Conservation (phyloP, 768 basidiomycete species). For the Nidularia pulvinata region DNA sequence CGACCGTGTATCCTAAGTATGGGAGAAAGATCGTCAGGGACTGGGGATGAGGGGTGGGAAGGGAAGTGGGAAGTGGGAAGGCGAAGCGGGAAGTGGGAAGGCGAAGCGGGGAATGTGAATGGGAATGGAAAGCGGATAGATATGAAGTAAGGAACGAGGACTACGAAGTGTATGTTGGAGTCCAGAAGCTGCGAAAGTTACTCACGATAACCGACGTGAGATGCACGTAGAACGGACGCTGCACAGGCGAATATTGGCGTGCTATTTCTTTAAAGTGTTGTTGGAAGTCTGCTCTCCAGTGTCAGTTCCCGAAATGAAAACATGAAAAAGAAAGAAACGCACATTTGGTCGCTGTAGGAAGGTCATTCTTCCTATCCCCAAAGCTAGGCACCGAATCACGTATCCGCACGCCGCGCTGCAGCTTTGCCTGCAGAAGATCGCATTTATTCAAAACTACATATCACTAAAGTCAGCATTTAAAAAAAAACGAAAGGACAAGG, state of each 20-base stretch:
- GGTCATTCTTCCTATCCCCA: slow-evolving; percentile 72
- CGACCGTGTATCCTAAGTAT: slow-evolving; percentile 64
- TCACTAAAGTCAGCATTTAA: not conserved
- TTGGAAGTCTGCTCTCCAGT: slow-evolving; percentile 58
- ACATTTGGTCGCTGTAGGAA: slow-evolving; percentile 72
- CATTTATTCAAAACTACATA: slow-evolving; percentile 64
- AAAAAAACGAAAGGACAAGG: not conserved
- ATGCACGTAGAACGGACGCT: slow-evolving; percentile 70
- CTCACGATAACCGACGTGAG: slow-evolving; percentile 79
- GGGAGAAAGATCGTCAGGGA: slow-evolving; percentile 1
- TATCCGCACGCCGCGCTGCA: slow-evolving; percentile 65
- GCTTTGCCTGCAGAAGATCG: slow-evolving; percentile 72
- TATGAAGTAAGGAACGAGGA: not conserved
- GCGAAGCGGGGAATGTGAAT: not conserved
- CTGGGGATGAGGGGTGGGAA: not conserved
- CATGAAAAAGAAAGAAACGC: slow-evolving; percentile 15
- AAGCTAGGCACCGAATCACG: slow-evolving; percentile 73
- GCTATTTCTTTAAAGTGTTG: slow-evolving; percentile 80
- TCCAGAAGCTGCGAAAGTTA: slow-evolving; percentile 4
- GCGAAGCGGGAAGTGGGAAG: not conserved
- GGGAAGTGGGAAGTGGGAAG: not conserved
- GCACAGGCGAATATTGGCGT: slow-evolving; percentile 58
- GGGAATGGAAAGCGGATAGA: not conserved
- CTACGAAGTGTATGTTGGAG: not conserved
- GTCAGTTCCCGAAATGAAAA: not conserved